Percentiles rank a stretch among this genome's conserved stretches.
Evolutionary conservation across 495 filamentous ascomycete species (phyloP).

Genomic region (Choiromyces venosus): DNA sequence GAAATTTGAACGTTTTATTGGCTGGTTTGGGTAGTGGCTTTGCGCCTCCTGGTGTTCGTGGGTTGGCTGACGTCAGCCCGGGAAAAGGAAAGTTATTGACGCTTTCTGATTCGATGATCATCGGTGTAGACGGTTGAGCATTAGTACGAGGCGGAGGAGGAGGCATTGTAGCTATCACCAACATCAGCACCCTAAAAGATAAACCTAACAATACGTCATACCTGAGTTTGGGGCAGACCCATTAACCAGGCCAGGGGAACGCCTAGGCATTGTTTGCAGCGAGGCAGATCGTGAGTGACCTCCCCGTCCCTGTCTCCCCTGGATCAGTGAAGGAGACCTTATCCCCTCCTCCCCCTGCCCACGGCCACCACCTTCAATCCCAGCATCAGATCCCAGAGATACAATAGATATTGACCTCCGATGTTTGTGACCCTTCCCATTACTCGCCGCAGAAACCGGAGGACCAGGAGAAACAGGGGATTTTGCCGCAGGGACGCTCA

Average conservation of each 20-base stretch:
- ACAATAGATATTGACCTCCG: constrained; percentile 90
- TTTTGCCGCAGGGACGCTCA: constrained; percentile 30
- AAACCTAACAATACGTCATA: constrained; percentile 9
- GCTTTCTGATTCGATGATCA: constrained; percentile 18
- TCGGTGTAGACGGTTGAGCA: constrained; percentile 30
- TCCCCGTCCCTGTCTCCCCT: constrained; percentile 19
- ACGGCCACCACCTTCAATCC: constrained; percentile 45
- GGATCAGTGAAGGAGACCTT: constrained; percentile 31
- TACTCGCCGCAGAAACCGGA: constrained; percentile 2
- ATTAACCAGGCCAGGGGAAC: constrained; percentile 30
- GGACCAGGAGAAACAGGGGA: constrained; percentile 21
- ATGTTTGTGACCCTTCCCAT: constrained; percentile 50
- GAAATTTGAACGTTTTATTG: constrained; percentile 39
- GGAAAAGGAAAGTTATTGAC: constrained; percentile 32
- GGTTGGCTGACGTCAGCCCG: constrained; percentile 22
- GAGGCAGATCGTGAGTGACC: constrained; percentile 40
- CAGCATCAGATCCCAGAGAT: constrained; percentile 67
- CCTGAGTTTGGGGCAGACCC: constrained; percentile 35
- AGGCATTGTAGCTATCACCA: constrained; percentile 20
- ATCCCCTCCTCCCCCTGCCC: constrained; percentile 41
- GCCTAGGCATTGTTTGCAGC: constrained; percentile 34
- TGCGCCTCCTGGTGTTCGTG: constrained; percentile 21
- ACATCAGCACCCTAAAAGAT: neutral
- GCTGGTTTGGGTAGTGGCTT: constrained; percentile 30
- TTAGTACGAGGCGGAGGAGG: constrained; percentile 23